phyloP scores from a whole-genome alignment of 2,329 filamentous ascomycete genomes.

The Stemphylium beticola region DNA sequence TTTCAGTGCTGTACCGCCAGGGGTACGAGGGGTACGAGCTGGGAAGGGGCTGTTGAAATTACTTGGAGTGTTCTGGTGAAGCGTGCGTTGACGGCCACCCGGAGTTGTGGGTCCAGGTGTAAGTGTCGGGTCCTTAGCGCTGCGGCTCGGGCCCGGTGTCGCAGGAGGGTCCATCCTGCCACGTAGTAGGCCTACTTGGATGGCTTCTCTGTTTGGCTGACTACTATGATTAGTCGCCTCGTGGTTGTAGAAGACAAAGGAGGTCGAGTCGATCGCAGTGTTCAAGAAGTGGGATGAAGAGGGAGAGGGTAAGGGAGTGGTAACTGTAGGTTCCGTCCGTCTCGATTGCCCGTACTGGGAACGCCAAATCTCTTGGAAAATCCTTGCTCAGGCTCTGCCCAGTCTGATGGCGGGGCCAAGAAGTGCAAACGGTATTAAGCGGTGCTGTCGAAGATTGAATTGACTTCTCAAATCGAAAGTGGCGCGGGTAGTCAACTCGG shows the following conservation, averaged over 20 bases:
- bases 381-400: too few relatives aligned
- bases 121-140: neutral
- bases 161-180: neutral
- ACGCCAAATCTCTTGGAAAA: too few relatives aligned
- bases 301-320: neutral
- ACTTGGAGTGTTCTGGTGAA: neutral
- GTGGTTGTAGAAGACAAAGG: neutral
- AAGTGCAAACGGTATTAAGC: too few relatives aligned
- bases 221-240: neutral
- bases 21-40: slow-evolving; percentile 15
- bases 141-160: neutral
- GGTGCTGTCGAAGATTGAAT: too few relatives aligned
- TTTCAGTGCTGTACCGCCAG: slow-evolving; percentile 5
- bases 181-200: neutral
- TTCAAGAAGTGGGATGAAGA: neutral
- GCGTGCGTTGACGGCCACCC: neutral
- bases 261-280: neutral
- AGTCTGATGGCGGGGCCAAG: too few relatives aligned
- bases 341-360: too few relatives aligned
- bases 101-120: neutral
- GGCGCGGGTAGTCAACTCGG: too few relatives aligned
- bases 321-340: neutral
- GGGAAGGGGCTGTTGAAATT: slow-evolving; percentile 2
- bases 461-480: too few relatives aligned
- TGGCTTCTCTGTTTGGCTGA: neutral